These are phyloP conservation scores for Umbellularia californica DNA, from an alignment of 164 flowering plant genomes.

Conservation along the genomic window DNA sequence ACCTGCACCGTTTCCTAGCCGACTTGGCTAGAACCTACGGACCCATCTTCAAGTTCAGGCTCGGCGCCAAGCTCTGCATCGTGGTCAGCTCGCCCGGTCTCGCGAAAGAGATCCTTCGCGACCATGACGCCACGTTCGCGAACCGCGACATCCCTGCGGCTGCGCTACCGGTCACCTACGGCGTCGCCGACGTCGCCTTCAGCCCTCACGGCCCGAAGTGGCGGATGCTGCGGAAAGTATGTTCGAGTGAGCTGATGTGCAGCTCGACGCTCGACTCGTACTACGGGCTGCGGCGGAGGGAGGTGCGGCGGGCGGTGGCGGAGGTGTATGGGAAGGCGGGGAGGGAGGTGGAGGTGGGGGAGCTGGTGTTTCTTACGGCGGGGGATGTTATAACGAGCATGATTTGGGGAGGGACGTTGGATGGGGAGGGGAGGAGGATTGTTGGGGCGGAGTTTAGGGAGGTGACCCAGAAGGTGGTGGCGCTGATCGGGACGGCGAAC, in stretches of 20 bases:
- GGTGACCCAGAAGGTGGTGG: slow-evolving; percentile 23
- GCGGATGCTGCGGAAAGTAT: slow-evolving; percentile 1
- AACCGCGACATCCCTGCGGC: slow-evolving; percentile 17
- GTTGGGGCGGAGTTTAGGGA: slow-evolving; percentile 33
- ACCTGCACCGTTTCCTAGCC: slow-evolving; percentile 24
- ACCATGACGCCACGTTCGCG: slow-evolving; percentile 24
- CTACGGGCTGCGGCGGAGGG: slow-evolving; percentile 16
- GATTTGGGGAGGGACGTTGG: slow-evolving; percentile 30
- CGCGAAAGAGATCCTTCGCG: slow-evolving; percentile 20
- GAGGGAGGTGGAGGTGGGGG: slow-evolving; percentile 12
- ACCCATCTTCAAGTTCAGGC: slow-evolving; percentile 23
- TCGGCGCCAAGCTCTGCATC: slow-evolving; percentile 22
- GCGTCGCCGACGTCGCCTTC: neutral
- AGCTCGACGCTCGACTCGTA: slow-evolving; percentile 18
- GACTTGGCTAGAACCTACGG: slow-evolving; percentile 19
- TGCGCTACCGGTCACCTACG: neutral
- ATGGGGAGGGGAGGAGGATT: slow-evolving; percentile 21
- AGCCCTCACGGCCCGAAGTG: slow-evolving; percentile 1
- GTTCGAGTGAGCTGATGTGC: slow-evolving; percentile 2
- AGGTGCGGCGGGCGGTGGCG: slow-evolving; percentile 18
- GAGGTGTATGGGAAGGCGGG: slow-evolving; percentile 10
- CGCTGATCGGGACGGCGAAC: slow-evolving; percentile 34
- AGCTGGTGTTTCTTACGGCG: slow-evolving; percentile 15
- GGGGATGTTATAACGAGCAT: slow-evolving; percentile 23
- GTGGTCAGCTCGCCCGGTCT: slow-evolving; percentile 22